phyloP scores from a whole-genome alignment of 768 basidiomycete species.

The Auricularia heimuer region DNA sequence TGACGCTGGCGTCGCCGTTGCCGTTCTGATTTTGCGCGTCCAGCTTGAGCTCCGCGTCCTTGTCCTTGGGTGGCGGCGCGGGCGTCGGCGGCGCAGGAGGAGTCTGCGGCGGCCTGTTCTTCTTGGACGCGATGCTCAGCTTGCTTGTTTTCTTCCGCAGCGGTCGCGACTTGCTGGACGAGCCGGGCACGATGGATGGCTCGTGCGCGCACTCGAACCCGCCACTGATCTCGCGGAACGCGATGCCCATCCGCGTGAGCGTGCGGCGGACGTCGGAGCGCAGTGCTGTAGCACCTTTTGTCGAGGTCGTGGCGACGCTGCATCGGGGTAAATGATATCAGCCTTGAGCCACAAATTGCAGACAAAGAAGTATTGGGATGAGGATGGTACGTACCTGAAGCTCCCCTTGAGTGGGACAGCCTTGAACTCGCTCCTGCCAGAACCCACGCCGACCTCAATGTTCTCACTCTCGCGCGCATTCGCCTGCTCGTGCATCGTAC shows the following conservation, averaged over 20 bases:
- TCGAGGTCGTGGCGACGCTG: constrained; percentile 91
- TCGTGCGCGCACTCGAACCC: constrained; percentile 96
- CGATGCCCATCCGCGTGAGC: constrained; percentile 89
- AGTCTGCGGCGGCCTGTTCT: background rate
- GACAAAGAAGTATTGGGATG: background rate
- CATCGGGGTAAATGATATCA: background rate
- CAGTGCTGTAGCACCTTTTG: constrained; percentile 71
- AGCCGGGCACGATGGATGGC: constrained; percentile 67
- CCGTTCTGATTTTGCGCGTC: background rate
- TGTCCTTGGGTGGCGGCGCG: background rate
- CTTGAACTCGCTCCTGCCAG: background rate
- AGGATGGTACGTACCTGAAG: constrained; percentile 42
- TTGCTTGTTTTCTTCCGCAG: background rate
- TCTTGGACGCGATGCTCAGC: background rate
- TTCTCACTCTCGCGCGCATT: no score
- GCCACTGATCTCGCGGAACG: constrained; percentile 79
- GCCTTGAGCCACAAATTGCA: background rate
- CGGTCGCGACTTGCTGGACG: background rate
- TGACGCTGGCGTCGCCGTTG: background rate
- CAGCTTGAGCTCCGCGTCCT: background rate
- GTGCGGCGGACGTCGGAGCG: constrained; percentile 79
- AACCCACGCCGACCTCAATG: no score
- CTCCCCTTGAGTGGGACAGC: background rate
- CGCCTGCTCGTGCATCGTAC: constrained; percentile 30
- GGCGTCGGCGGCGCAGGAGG: background rate